Conservation (phyloP, 148 eudicot species). For the Vaccinium darrowii region DNA sequence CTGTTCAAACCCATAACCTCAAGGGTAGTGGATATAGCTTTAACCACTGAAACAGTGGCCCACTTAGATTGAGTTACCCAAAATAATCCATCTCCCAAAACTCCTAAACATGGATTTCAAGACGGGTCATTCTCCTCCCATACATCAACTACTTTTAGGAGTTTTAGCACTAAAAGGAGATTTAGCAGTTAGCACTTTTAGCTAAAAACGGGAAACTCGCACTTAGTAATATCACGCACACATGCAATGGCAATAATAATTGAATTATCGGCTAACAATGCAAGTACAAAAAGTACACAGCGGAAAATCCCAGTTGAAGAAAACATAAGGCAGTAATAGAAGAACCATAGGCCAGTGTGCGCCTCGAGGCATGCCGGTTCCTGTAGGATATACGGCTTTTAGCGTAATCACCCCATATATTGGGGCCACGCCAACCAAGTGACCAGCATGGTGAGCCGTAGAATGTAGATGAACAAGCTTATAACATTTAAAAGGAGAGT, state of each 20-base stretch:
- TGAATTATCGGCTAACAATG: not conserved
- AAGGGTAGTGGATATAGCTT: not conserved
- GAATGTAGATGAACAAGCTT: not conserved
- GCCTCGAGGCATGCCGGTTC: too few species aligned
- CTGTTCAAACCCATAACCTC: not conserved
- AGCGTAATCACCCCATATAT: not conserved
- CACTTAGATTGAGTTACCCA: not conserved
- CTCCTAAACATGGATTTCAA: too few species aligned
- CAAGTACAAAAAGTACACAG: constrained; percentile 4
- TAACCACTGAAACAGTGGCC: not conserved
- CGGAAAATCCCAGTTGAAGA: not conserved
- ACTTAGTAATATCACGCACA: not conserved
- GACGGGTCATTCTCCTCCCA: too few species aligned
- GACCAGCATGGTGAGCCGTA: not conserved
- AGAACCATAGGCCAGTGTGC: too few species aligned
- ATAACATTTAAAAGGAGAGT: not conserved
- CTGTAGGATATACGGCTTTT: not conserved
- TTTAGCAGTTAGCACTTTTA: too few species aligned
- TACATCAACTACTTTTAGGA: too few species aligned
- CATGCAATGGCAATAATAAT: not conserved
- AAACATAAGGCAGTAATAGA: not conserved
- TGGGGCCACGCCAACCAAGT: not conserved
- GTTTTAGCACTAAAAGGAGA: too few species aligned
- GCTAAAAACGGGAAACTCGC: too few species aligned
- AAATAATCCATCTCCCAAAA: too few species aligned